Percentiles rank a stretch among this genome's conserved stretches.
Evolutionary conservation across 768 basidiomycete species (phyloP).

Genomic region (Suillus tomentosus): DNA sequence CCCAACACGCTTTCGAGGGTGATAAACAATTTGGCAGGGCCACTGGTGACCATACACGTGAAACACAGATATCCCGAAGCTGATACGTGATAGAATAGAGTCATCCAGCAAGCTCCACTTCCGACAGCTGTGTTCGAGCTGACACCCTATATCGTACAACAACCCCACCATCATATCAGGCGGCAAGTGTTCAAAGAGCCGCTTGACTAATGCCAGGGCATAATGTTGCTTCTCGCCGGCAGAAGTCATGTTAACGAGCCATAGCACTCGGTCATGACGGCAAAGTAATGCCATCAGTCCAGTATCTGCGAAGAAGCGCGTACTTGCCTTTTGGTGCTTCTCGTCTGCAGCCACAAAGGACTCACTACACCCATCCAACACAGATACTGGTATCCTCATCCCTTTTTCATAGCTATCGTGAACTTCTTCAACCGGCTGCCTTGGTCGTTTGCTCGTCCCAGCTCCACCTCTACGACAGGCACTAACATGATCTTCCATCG

Average conservation of each 20-base stretch:
- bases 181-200: conserved; percentile 22
- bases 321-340: conserved; percentile 22
- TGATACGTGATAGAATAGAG: conserved; percentile 15
- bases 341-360: conserved; percentile 28
- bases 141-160: conserved; percentile 30
- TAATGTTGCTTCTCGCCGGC: too few species aligned
- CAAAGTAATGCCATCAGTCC: conserved; percentile 23
- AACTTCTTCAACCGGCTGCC: conserved; percentile 3
- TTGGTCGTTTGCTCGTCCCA: not conserved
- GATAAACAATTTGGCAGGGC: conserved; percentile 38
- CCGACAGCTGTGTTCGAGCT: conserved; percentile 22
- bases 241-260: too few species aligned
- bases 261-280: conserved; percentile 14
- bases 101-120: conserved; percentile 10
- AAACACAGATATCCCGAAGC: conserved; percentile 35
- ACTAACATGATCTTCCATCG: conserved; percentile 9
- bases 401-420: conserved; percentile 20
- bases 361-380: conserved; percentile 34
- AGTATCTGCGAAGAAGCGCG: conserved; percentile 19
- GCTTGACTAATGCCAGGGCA: not conserved
- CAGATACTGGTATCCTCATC: conserved; percentile 13
- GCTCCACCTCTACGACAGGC: not conserved
- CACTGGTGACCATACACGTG: conserved; percentile 40
- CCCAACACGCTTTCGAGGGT: conserved; percentile 32
- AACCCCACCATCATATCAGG: conserved; percentile 15